Base-by-base conservation (phyloP, 371 early-diverging fungal species). In the Furculomyces boomerangus region DNA sequence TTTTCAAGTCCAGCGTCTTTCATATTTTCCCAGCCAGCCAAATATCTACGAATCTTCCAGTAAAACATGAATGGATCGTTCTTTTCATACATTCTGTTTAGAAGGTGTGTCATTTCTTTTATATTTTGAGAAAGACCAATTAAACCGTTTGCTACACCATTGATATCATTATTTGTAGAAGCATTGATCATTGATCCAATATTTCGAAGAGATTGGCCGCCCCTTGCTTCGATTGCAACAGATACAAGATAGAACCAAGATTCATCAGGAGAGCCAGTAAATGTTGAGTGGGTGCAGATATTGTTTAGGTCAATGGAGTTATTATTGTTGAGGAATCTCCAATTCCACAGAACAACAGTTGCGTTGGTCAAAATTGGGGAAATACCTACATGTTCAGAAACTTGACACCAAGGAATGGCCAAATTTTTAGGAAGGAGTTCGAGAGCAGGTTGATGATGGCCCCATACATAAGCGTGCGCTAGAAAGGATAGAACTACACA, bases 11-110 rank as follows among this genome's bases (percentile, higher is more conserved):
- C 86, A 28, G 83, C 85, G 57, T 87, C 84, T 29, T 79, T 79
- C 76, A 85, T 83, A 63, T 90, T 87, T 60, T 85, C 84, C 90
- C 93, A 93, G 1, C 96, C 98, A 3, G 88, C 87, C 57, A 90
- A 65, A 68, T 86, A 97, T 30, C 83, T 83, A 31, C 96, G 78
- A 54, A 92, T 84, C 60, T 91, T 84, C 82, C 88, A 81, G 71
- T 88, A 94, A 69, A 97, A 97, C 51, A 94, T 81, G 59, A 90
- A 84, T 0, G 96, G 93, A 61, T 93, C 95, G 65, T 88, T 86
- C 52, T 81, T 79, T 62, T 94, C 94, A 64, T 81, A 86, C 93
- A 97, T 95, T 47, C 85, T 76, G 50, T 71, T 70, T 24, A 97
- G 64, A 25, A 80, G 70, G 1, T 46, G 58, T 48, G 76, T 83